phyloP scores from a whole-genome alignment of 2,329 filamentous ascomycete genomes.

The Talaromyces sp. region DNA sequence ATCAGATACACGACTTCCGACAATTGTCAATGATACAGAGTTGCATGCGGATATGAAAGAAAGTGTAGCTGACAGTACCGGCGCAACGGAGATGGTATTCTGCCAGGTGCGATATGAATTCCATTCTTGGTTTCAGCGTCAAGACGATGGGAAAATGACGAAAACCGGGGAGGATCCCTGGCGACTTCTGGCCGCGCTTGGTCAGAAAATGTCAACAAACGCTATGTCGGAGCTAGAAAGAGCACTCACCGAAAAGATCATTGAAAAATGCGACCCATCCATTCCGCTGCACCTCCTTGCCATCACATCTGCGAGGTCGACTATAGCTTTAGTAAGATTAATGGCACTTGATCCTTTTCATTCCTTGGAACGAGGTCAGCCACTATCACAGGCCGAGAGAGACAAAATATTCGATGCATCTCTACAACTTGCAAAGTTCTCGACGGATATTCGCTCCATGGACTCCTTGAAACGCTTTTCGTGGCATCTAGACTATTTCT shows the following conservation, averaged over 20 bases:
- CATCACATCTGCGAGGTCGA: slow-evolving; percentile 38
- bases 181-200: not conserved
- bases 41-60: slow-evolving; percentile 30
- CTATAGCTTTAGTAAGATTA: slow-evolving; percentile 29
- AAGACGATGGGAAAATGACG: not conserved
- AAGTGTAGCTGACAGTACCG: slow-evolving; percentile 21
- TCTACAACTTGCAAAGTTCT: slow-evolving; percentile 35
- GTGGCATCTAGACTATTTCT: slow-evolving; percentile 32
- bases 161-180: not conserved
- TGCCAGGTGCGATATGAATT: slow-evolving; percentile 21
- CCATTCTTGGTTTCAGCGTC: not conserved
- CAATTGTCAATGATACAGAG: slow-evolving; percentile 1
- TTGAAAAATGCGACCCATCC: slow-evolving; percentile 29
- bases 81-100: slow-evolving; percentile 39
- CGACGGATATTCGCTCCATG: slow-evolving; percentile 25
- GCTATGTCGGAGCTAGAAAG: slow-evolving; percentile 26
- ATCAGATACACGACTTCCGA: not conserved
- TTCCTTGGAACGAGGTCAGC: slow-evolving; percentile 20
- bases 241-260: slow-evolving; percentile 27
- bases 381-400: slow-evolving; percentile 16
- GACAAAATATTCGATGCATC: slow-evolving; percentile 28
- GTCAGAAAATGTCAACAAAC: no score
- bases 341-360: slow-evolving; percentile 29
- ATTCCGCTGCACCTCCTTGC: slow-evolving; percentile 41
- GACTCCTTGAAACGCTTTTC: slow-evolving; percentile 19